Base-by-base conservation (phyloP, 140 eudicot species). In the Anethum foeniculum region DNA sequence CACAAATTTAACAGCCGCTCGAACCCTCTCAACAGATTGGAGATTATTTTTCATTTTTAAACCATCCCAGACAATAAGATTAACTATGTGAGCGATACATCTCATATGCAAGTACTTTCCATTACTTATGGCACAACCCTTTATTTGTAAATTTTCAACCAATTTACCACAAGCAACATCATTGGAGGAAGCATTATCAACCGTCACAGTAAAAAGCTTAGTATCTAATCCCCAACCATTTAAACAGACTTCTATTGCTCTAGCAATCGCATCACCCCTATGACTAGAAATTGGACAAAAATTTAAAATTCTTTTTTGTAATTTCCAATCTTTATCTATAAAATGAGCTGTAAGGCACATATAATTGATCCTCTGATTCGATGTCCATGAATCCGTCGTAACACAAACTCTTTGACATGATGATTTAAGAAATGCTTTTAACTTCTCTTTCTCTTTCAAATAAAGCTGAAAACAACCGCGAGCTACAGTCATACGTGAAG, bases 401-500 rank as follows among this genome's bases (percentile, higher is more conserved):
- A 81, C 58, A 38, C 58, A 81, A 5, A 73, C 79, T 23, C 73
- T 52, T 54, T 80, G 52, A 32, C 41, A 68, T 3, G 21, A 25
- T 71, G 3, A 8, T 25, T 16, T 71, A 54, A 64, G 72, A 56
- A 48, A 46, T 8, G 9, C 25, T 39, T 81, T 28, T 14, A 81
- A 36, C 34, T 73, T 72, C 0, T 52, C 58, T 15, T 72, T 71
- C 46, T 80, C 79, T 30, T 34, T 51, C 6, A 46, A 32, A 76
- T 80, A 71, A 12, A 80, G 23, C 12, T 54, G 56, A 32, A 48
- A 34, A 41, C 76, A 71, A 54, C 75, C 73, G 15, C 83, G 74
- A 52, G 79, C 79, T 49, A 80, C 49, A 13, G 83, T 80, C 43
- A 48, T 28, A 36, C 62, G 56, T 23, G 79, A 80, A 51, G 83